These are phyloP conservation scores for Serpula lacrymans DNA, from an alignment of 768 basidiomycete species.

Conservation along the genomic window DNA sequence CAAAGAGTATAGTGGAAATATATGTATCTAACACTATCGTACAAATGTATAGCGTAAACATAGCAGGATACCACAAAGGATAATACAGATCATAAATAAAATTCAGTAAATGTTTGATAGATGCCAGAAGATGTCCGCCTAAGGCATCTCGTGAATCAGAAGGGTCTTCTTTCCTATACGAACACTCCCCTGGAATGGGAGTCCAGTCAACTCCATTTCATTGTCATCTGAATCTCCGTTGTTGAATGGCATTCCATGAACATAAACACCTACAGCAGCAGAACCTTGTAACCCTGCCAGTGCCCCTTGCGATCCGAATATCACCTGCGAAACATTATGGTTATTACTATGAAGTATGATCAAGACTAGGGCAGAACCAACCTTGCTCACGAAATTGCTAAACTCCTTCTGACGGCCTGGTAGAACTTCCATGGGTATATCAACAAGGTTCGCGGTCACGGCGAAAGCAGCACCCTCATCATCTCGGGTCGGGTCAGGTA, in stretches of 20 bases:
- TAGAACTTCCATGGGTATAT: constrained; percentile 74
- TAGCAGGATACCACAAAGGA: not conserved
- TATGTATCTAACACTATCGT: not conserved
- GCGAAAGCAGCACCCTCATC: constrained; percentile 52
- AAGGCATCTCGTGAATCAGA: no score
- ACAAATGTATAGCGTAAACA: not conserved
- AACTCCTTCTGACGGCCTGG: constrained; percentile 78
- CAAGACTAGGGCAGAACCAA: constrained; percentile 21
- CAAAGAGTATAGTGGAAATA: not conserved
- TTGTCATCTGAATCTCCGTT: constrained; percentile 30
- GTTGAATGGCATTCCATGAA: constrained; percentile 58
- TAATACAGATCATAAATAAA: no score
- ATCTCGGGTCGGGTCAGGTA: constrained; percentile 38
- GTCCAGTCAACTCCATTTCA: constrained; percentile 55
- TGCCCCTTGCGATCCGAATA: constrained; percentile 64
- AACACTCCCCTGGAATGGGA: constrained; percentile 69
- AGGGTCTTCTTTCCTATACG: constrained; percentile 56
- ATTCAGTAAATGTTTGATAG: no score
- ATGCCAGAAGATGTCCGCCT: no score
- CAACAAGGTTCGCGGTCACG: constrained; percentile 63
- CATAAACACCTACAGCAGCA: constrained; percentile 55
- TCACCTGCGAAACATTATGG: constrained; percentile 42
- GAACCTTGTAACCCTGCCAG: constrained; percentile 64
- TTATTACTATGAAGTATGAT: constrained; percentile 5
- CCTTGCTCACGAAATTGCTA: constrained; percentile 75